Percentiles rank a stretch among this genome's conserved stretches.
phyloP scores from a whole-genome alignment of 768 basidiomycete species.

The Tylopilus vinaceipallidus region DNA sequence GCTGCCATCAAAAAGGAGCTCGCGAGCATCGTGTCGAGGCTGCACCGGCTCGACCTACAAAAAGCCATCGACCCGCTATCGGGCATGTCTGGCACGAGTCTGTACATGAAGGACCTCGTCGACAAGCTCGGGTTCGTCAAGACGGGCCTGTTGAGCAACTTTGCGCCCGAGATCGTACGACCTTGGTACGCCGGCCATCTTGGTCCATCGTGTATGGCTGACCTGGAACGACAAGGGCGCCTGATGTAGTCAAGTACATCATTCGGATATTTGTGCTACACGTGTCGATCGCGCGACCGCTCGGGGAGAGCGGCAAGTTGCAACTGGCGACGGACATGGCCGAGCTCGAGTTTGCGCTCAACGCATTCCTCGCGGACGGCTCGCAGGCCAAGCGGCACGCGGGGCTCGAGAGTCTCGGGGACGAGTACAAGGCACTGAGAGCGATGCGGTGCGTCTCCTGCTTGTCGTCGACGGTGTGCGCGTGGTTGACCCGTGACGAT shows the following conservation, averaged over 20 bases:
- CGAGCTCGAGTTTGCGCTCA: slow-evolving; percentile 89
- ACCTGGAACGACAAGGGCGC: slow-evolving; percentile 42
- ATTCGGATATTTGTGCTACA: slow-evolving; percentile 89
- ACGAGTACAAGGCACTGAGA: slow-evolving; percentile 82
- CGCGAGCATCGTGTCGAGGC: slow-evolving; percentile 69
- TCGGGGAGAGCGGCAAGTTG: slow-evolving; percentile 91
- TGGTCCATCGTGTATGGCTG: neutral
- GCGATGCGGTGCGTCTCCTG: slow-evolving; percentile 66
- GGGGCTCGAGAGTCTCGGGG: slow-evolving; percentile 73
- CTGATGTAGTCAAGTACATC: slow-evolving; percentile 70
- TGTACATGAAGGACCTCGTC: slow-evolving; percentile 83
- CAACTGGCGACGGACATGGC: slow-evolving; percentile 97
- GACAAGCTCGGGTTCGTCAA: slow-evolving; percentile 83
- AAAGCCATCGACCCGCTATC: slow-evolving; percentile 66
- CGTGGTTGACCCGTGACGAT: neutral
- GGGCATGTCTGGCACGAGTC: slow-evolving; percentile 52
- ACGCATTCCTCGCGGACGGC: slow-evolving; percentile 67
- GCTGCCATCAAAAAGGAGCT: slow-evolving; percentile 78
- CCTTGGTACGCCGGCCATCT: slow-evolving; percentile 60
- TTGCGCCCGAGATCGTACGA: slow-evolving; percentile 68
- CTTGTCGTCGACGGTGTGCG: no score
- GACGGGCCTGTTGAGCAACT: slow-evolving; percentile 71
- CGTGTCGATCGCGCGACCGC: slow-evolving; percentile 87
- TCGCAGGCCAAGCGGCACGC: slow-evolving; percentile 57
- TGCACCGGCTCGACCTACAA: slow-evolving; percentile 84